phyloP scores from a whole-genome alignment of 139 green algal genomes.

The Pedinophyceae sp. region DNA sequence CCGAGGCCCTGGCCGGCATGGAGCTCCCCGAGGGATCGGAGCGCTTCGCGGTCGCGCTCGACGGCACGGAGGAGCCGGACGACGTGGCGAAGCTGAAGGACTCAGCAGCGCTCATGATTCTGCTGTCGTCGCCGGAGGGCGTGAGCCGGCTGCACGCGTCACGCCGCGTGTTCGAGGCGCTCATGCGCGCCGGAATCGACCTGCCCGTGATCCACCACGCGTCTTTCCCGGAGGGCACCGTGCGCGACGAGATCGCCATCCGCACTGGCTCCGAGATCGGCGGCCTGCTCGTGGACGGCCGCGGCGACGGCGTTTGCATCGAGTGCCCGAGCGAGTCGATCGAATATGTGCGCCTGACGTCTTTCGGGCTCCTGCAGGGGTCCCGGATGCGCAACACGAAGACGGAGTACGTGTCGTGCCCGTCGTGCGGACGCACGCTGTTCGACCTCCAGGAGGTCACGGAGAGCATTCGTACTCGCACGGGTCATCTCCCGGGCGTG shows the following conservation, averaged over 20 bases:
- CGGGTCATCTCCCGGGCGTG: slow-evolving; percentile 86
- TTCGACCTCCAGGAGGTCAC: slow-evolving; percentile 98
- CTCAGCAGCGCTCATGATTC: background rate
- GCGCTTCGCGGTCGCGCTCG: slow-evolving; percentile 55
- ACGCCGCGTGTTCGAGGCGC: slow-evolving; percentile 70
- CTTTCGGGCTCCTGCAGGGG: slow-evolving; percentile 92
- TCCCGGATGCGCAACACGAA: slow-evolving; percentile 96
- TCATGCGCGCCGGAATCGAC: slow-evolving; percentile 39
- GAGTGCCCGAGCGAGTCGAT: slow-evolving; percentile 55
- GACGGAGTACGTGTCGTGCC: slow-evolving; percentile 97
- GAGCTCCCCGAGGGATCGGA: slow-evolving; percentile 43
- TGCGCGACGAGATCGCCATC: slow-evolving; percentile 64
- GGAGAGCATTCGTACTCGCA: slow-evolving; percentile 75
- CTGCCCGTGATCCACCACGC: slow-evolving; percentile 79
- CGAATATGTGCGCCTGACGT: slow-evolving; percentile 76
- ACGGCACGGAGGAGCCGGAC: slow-evolving; percentile 69
- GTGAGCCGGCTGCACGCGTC: slow-evolving; percentile 63
- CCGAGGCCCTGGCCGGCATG: slow-evolving; percentile 16
- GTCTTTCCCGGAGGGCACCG: slow-evolving; percentile 9
- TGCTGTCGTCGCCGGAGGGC: slow-evolving; percentile 11
- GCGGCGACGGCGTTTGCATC: slow-evolving; percentile 85
- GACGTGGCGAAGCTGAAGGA: slow-evolving; percentile 42
- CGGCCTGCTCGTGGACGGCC: slow-evolving; percentile 81
- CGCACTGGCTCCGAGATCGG: slow-evolving; percentile 55
- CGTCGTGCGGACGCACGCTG: slow-evolving; percentile 89